These are phyloP conservation scores for Metschnikowia matae DNA, from an alignment of 805 yeast genomes.

Conservation along the genomic window DNA sequence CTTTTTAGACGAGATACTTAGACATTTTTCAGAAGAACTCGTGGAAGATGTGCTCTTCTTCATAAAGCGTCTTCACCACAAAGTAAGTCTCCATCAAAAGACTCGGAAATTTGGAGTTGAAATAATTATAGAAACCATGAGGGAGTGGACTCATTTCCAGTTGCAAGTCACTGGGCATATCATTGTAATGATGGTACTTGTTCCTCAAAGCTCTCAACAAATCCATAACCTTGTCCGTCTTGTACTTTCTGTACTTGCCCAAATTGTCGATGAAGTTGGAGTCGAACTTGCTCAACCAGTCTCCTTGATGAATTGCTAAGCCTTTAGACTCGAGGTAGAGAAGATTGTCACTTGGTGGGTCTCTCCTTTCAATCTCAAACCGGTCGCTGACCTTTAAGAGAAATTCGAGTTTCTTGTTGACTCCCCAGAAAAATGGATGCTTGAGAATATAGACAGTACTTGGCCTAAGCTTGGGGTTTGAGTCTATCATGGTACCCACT, in stretches of 20 bases:
- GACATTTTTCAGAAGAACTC: conserved; percentile 26
- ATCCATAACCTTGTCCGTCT: conserved; percentile 75
- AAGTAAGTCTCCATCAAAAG: conserved; percentile 71
- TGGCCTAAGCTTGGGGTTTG: conserved; percentile 68
- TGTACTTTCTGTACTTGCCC: conserved; percentile 88
- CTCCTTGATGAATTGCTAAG: conserved; percentile 39
- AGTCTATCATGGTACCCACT: conserved; percentile 65
- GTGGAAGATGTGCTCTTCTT: conserved; percentile 58
- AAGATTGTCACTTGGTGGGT: conserved; percentile 66
- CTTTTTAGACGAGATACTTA: no score
- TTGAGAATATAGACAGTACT: conserved; percentile 60
- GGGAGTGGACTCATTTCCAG: conserved; percentile 74
- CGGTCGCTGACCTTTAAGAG: conserved; percentile 85
- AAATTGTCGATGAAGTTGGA: conserved; percentile 71
- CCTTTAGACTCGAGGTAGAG: conserved; percentile 50
- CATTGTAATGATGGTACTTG: conserved; percentile 92
- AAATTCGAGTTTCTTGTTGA: conserved; percentile 72
- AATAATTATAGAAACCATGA: conserved; percentile 77
- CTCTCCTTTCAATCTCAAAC: conserved; percentile 79
- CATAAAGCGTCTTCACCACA: conserved; percentile 52
- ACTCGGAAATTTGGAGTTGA: conserved; percentile 70
- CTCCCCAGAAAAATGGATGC: conserved; percentile 89
- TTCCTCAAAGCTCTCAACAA: conserved; percentile 84
- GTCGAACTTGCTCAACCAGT: conserved; percentile 80
- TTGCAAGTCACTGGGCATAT: conserved; percentile 67